These are phyloP conservation scores for Suillus subluteus DNA, from an alignment of 768 basidiomycete genomes.

Conservation along the genomic window DNA sequence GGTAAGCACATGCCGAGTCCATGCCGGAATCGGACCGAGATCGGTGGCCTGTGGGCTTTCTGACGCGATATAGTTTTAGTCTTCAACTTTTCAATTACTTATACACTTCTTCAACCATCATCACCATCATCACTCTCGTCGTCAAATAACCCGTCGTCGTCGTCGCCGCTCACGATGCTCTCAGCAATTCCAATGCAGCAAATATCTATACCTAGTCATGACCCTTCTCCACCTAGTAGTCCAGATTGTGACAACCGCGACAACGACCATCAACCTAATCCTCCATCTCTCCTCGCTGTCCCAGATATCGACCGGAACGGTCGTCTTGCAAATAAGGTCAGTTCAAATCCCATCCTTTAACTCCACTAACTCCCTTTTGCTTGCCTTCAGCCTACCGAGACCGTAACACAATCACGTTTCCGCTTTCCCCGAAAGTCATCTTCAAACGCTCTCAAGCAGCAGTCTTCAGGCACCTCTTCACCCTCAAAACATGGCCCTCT, in stretches of 20 bases:
- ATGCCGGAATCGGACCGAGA: slow-evolving; percentile 16
- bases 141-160: not conserved
- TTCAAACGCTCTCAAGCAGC: slow-evolving; percentile 18
- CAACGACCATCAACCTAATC: not conserved
- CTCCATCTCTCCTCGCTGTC: slow-evolving; percentile 7
- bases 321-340: slow-evolving; percentile 8
- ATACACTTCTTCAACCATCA: not conserved
- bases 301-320: slow-evolving; percentile 15
- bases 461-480: slow-evolving; percentile 15
- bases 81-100: slow-evolving; percentile 6
- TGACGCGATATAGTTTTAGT: slow-evolving; percentile 8
- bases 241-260: not conserved
- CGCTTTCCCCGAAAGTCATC: slow-evolving; percentile 33
- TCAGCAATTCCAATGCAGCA: slow-evolving; percentile 42
- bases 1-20: not conserved
- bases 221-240: slow-evolving; percentile 1
- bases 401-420: slow-evolving; percentile 26
- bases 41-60: not conserved
- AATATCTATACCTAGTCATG: slow-evolving; percentile 19
- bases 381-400: slow-evolving; percentile 1
- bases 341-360: not conserved
- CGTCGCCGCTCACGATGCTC: slow-evolving; percentile 32
- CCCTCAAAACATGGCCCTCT: slow-evolving; percentile 65
- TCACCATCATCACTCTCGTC: slow-evolving; percentile 5
- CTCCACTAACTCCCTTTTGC: slow-evolving; percentile 16